Evolutionary conservation across 2,329 filamentous ascomycete genomes (phyloP), one percentile per base, ranked within the genome.

Genomic region (Aspergillus piperis): DNA sequence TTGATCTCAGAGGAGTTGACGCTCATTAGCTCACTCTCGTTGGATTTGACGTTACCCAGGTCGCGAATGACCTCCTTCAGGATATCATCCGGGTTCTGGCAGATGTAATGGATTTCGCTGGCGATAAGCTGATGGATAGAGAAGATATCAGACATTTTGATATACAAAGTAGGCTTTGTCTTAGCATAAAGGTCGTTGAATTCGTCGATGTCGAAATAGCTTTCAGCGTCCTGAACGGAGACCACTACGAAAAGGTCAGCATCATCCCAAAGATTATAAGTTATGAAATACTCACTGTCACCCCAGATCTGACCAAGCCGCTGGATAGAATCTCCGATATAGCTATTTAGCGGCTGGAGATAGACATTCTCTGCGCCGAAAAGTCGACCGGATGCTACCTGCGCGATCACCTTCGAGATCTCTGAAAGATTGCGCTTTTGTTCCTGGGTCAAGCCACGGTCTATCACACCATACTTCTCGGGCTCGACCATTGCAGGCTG

Each of bases 141-240:
- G 75, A 99, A 98, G 59, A 99, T 93, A 74, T 99, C 95, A 15
- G 90, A 86, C 86, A 99, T 94, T 80, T 99, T 99, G 81, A 99
- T 96, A 80, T 98, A 99, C n/a, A 99, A 83, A 0, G 94, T 98
- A 6, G 95, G 95, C 77, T 96, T 96, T 65, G 92, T 95, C 75
- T 96, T 93, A 59, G 94, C 91, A 73, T 98, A 98, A 6, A 99
- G 84, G 72, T 99, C 95, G 73, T 97, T 98, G 85, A 95, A 99
- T 75, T 98, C 95, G 73, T 99, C 95, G 73, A 99, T 97, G 75
- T 98, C 93, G 72, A 98, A 99, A 23, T 95, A 95, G 55, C 87
- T 84, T 76, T 99, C 95, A 0, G 92, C 91, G 69, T 95, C 89
- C 13, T 90, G 88, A 11, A 98, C 90, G 11, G 89, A 86, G 66